A percentile compares a stretch with the other conserved stretches of the same genome.
phyloP scores from a whole-genome alignment of 805 yeast species.

The Debaryomyces maramus region DNA sequence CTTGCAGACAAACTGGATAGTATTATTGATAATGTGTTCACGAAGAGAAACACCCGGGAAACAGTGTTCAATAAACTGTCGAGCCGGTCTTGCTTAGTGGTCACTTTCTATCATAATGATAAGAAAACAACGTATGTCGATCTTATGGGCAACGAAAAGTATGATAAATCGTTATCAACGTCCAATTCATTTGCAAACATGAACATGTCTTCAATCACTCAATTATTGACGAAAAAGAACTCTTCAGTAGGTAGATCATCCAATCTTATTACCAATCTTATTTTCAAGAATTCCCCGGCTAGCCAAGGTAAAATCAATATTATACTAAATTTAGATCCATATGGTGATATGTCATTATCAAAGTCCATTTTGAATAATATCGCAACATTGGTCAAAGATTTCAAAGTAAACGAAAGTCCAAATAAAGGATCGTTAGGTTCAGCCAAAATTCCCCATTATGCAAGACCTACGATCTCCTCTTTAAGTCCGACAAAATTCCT shows the following conservation, averaged over 20 bases:
- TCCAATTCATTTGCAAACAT: slow-evolving; percentile 27
- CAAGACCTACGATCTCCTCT: slow-evolving; percentile 33
- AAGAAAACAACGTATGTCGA: slow-evolving; percentile 25
- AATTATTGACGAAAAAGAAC: slow-evolving; percentile 16
- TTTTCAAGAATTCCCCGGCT: slow-evolving; percentile 18
- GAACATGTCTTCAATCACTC: slow-evolving; percentile 30
- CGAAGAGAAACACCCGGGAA: slow-evolving; percentile 18
- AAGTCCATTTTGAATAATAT: slow-evolving; percentile 28
- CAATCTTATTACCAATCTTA: slow-evolving; percentile 27
- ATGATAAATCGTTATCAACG: slow-evolving; percentile 11
- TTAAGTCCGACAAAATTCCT: slow-evolving; percentile 7
- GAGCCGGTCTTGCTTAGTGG: slow-evolving; percentile 27
- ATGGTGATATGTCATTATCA: slow-evolving; percentile 23
- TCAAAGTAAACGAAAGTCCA: slow-evolving; percentile 9
- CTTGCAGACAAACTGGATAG: slow-evolving; percentile 6
- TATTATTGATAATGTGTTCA: slow-evolving; percentile 16
- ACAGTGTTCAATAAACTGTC: slow-evolving; percentile 20
- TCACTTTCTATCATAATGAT: slow-evolving; percentile 20
- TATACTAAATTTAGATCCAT: slow-evolving; percentile 27
- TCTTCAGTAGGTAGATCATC: slow-evolving; percentile 19
- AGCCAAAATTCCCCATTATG: slow-evolving; percentile 26
- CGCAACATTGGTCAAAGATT: slow-evolving; percentile 20
- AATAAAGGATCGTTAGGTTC: neutral
- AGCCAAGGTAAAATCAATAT: slow-evolving; percentile 15
- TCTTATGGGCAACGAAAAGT: slow-evolving; percentile 31